Evolutionary conservation across 495 filamentous ascomycete species (phyloP), one percentile per base, ranked within the genome.

Genomic region (Acidomyces sp.): DNA sequence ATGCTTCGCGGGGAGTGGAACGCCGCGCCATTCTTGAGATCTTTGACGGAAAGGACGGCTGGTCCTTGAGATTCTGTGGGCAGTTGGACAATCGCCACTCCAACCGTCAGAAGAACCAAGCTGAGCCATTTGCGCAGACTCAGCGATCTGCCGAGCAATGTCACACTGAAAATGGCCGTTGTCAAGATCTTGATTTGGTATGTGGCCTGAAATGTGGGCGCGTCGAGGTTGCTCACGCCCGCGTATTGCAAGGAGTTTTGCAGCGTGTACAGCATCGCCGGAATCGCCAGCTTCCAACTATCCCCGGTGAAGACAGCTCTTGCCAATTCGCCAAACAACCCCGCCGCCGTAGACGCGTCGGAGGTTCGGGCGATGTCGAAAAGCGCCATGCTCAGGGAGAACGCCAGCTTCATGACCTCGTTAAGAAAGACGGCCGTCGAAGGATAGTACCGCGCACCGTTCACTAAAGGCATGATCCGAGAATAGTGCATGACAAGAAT

Each of bases 401-500:
- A 74, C 12, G 77, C 71, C 22, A 97, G 69, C 62, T 97, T 97
- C 48, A 93, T 70, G 35, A 94, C 72, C 62, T 97, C 90, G 55
- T 86, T 93, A 29, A 95, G 64, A 54, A 97, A 82, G 15, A 97
- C 88, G 11, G 90, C 88, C 19, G 90, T 95, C 12, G 87, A 95
- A 20, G 88, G 76, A 46, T 87, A 78, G 61, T 93, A 97, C 56
- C 87, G 78, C 47, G 83, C 84, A 36, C 82, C 80, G 50, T 75
- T 75, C 23, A 75, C 71, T 15, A 75, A 68, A 4, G 84, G 79
- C 90, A 97, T 97, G 30, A 86, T 72, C 48, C 86, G 72, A 10
- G 87, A 93, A 56, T 95, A 95, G 64, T 93, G 88, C 65, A 87
- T 77, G 27, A 95, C 69, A 30, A 88, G 68, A 35, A 86, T 86